Conservation (phyloP, 495 filamentous ascomycete species). For the Aspergillus taichungensis region DNA sequence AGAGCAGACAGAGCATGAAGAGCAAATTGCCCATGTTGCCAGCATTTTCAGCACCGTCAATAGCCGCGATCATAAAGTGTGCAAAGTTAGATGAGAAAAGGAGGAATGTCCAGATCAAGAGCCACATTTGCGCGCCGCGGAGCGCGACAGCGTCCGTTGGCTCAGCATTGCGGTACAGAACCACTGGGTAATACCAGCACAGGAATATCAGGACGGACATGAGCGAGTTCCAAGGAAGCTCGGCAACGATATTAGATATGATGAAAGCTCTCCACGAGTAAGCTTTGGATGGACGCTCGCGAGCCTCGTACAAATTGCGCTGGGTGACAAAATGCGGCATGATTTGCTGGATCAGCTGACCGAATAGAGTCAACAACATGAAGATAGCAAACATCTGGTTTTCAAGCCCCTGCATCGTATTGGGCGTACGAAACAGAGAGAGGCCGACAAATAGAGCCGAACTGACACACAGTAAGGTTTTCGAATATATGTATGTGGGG, state of each 20-base stretch:
- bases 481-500: constrained; percentile 41
- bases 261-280: constrained; percentile 72
- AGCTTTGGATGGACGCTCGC: constrained; percentile 69
- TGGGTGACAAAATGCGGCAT: constrained; percentile 58
- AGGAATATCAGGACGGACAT: too few relatives aligned
- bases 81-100: constrained; percentile 43
- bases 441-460: constrained; percentile 67
- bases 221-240: constrained; percentile 52
- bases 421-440: constrained; percentile 64
- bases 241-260: constrained; percentile 53
- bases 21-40: constrained; percentile 35
- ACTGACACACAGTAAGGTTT: constrained; percentile 36
- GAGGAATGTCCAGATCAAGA: not conserved
- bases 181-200: too few relatives aligned
- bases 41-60: constrained; percentile 29
- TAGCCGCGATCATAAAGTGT: constrained; percentile 31
- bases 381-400: constrained; percentile 81
- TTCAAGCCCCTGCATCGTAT: constrained; percentile 64
- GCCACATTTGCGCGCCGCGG: too few relatives aligned
- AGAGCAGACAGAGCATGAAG: constrained; percentile 40
- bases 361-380: constrained; percentile 66
- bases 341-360: constrained; percentile 60
- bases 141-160: too few relatives aligned
- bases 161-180: too few relatives aligned
- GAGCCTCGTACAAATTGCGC: constrained; percentile 66